Evolutionary conservation across 345 rosid genomes (phyloP), one percentile per base, ranked within the genome.

Genomic region (Litchi chinensis): DNA sequence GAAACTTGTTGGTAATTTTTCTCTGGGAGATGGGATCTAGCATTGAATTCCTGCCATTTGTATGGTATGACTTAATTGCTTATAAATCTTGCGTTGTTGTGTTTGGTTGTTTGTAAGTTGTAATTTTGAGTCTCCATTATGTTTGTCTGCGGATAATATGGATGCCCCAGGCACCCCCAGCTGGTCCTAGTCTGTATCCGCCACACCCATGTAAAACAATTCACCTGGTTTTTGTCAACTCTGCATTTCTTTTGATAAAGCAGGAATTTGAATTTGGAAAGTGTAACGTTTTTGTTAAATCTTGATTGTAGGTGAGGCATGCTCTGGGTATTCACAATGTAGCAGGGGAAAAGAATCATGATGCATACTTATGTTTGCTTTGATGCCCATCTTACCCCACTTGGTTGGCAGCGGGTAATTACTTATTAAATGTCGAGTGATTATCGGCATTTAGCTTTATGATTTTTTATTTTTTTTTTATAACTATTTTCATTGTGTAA

Each of bases 281-380:
- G 73, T 46, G 2, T 40, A 62, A 62, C 21, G 59, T 0, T 67
- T 84, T 28, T 80, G 40, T 32, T 70, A 65, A 13, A 15, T 26
- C 48, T 52, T 22, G 46, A 70, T 65, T 82, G 26, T 74, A 95
- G 98, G 93, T 93, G 67, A 90, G 98, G 80, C 97, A 95, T 80
- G 98, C 97, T 22, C 95, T 93, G 80, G 97, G 98, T 82, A 66
- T 92, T 83, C 97, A 93, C 74, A 95, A 95, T 40, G 95, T 95
- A 13, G 95, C 75, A 80, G 97, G 91, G 70, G 95, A 92, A 21
- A 92, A 89, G 79, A 74, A 91, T 56, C 22, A 65, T 21, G 73
- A 26, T 0, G 87, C 87, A 26, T 92, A 88, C 98, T 21, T 89
- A 90, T 44, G 88, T 85, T 6, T 78, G 84, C 39, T 88, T 92